Evolutionary conservation across 768 basidiomycete genomes (phyloP).

Genomic region (Coprinopsis cinerea): DNA sequence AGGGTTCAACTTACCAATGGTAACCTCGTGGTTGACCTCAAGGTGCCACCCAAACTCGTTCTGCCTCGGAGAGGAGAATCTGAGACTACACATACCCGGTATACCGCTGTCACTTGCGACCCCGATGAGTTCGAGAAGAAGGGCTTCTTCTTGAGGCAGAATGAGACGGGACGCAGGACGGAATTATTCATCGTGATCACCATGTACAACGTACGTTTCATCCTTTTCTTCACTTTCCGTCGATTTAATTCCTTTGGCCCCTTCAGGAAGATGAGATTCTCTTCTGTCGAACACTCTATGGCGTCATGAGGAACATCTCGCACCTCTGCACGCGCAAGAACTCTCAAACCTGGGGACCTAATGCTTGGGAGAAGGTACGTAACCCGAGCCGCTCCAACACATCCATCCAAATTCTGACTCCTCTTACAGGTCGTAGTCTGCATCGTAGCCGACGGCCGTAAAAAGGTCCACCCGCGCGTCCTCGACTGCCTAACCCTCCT

Average conservation of each 20-base stretch:
- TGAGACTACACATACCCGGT: conserved; percentile 70
- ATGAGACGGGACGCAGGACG: conserved; percentile 70
- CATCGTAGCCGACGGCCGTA: conserved; percentile 85
- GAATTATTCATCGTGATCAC: conserved; percentile 94
- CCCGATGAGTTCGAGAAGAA: conserved; percentile 86
- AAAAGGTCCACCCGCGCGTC: conserved; percentile 76
- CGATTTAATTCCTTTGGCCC: neutral
- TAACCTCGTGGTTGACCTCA: conserved; percentile 79
- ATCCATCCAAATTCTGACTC: neutral
- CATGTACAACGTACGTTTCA: conserved; percentile 77
- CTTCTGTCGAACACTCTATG: conserved; percentile 90
- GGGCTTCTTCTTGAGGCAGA: conserved; percentile 83
- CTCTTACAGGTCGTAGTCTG: conserved; percentile 86
- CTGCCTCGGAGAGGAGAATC: conserved; percentile 64
- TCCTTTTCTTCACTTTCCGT: neutral
- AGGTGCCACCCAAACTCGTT: conserved; percentile 80
- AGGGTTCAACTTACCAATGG: conserved; percentile 82
- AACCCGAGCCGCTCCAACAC: neutral
- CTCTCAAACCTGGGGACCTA: conserved; percentile 92
- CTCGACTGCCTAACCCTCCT: conserved; percentile 87
- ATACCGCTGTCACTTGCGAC: conserved; percentile 90
- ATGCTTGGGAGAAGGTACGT: conserved; percentile 90
- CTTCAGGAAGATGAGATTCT: conserved; percentile 79
- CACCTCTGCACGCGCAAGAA: conserved; percentile 81
- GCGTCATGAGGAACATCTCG: conserved; percentile 86